Evolutionary conservation across 495 filamentous ascomycete genomes (phyloP).

Genomic region (Xylaria flabelliformis): DNA sequence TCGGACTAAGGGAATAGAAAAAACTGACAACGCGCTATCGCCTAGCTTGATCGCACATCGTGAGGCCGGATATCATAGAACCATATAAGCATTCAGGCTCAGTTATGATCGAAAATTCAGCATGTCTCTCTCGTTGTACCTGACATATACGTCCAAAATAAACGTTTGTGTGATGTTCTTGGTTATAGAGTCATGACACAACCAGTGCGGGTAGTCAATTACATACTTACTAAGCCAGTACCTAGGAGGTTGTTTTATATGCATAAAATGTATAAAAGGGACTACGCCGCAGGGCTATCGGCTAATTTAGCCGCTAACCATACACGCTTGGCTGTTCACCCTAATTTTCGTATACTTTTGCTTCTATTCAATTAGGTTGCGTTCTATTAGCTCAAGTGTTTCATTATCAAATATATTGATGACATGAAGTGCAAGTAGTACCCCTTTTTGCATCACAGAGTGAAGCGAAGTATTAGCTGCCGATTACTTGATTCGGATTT

Average conservation of each 20-base stretch:
- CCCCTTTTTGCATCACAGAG: neutral
- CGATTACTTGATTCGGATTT: neutral
- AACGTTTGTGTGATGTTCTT: neutral
- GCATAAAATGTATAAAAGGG: too few relatives aligned
- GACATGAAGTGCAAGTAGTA: neutral
- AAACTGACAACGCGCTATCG: neutral
- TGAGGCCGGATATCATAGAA: neutral
- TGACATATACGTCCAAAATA: too few relatives aligned
- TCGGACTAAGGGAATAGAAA: neutral
- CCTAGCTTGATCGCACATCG: neutral
- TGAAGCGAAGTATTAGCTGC: neutral
- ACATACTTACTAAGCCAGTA: too few relatives aligned
- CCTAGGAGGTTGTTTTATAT: too few relatives aligned
- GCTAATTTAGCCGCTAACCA: too few relatives aligned
- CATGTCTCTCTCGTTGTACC: neutral
- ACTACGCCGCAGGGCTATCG: too few relatives aligned
- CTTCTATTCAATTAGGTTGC: too few relatives aligned
- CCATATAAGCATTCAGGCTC: neutral
- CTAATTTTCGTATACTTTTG: too few relatives aligned
- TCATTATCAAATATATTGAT: too few relatives aligned
- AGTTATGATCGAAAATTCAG: neutral
- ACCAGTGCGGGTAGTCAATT: too few relatives aligned
- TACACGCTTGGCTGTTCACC: too few relatives aligned
- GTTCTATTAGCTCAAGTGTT: too few relatives aligned
- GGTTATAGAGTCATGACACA: neutral